phyloP scores from a whole-genome alignment of 164 flowering plant genomes.

The Stephania yunnanensis region DNA sequence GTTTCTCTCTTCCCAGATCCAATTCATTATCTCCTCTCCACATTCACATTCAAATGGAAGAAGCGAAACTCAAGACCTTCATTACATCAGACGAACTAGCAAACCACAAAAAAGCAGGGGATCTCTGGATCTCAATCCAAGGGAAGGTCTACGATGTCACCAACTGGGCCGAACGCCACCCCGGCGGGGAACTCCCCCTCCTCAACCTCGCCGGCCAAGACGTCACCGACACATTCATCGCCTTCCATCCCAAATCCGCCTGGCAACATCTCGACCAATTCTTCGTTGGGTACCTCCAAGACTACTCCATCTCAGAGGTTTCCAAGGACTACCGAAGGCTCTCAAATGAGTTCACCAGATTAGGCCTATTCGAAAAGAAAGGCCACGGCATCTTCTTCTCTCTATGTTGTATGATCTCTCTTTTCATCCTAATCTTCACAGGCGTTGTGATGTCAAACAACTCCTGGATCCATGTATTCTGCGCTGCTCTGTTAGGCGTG shows the following conservation, averaged over 20 bases:
- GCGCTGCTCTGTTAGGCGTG: slow-evolving; percentile 16
- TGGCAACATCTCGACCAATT: slow-evolving; percentile 20
- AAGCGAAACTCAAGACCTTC: slow-evolving; percentile 26
- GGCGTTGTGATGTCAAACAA: slow-evolving; percentile 14
- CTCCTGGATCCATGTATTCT: slow-evolving; percentile 16
- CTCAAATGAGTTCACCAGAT: slow-evolving; percentile 37
- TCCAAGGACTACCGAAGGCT: slow-evolving; percentile 69
- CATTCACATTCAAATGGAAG: too few relatives aligned
- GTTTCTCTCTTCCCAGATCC: too few relatives aligned
- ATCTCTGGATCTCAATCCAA: slow-evolving; percentile 83
- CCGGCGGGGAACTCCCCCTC: slow-evolving; percentile 57
- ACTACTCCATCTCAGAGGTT: slow-evolving; percentile 33
- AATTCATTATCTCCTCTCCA: too few relatives aligned
- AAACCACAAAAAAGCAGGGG: slow-evolving; percentile 53
- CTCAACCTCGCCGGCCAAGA: slow-evolving; percentile 28
- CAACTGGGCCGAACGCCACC: slow-evolving; percentile 61
- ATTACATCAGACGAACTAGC: slow-evolving; percentile 50
- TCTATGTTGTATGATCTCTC: not conserved
- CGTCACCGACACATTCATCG: slow-evolving; percentile 27
- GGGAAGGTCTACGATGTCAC: slow-evolving; percentile 79
- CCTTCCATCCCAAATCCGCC: slow-evolving; percentile 30
- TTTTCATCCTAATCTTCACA: slow-evolving; percentile 1
- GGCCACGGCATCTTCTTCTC: slow-evolving; percentile 35
- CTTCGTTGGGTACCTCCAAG: slow-evolving; percentile 21
- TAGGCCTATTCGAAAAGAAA: slow-evolving; percentile 72